Conservation (phyloP, 495 filamentous ascomycete genomes). For the Neurospora sp. region DNA sequence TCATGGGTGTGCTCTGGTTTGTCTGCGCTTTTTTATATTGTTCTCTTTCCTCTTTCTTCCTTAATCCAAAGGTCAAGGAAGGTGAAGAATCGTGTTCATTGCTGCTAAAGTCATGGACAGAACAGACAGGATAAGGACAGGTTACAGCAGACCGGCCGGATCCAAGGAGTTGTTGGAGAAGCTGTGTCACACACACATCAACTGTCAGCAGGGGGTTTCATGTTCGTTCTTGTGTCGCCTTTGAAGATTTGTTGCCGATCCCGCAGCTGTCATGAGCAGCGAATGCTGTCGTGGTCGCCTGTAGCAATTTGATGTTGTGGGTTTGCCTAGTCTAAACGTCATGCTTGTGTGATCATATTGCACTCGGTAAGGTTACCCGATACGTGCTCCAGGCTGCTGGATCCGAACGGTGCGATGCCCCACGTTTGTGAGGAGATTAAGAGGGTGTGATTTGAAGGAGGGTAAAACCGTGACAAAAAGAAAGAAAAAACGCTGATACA, state of each 20-base stretch:
- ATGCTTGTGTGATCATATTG: background rate
- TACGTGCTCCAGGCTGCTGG: background rate
- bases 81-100: background rate
- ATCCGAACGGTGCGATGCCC: background rate
- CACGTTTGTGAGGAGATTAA: background rate
- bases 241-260: background rate
- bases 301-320: background rate
- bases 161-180: background rate
- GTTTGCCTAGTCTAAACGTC: background rate
- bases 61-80: background rate
- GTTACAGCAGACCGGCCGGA: background rate
- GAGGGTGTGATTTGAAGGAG: background rate
- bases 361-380: background rate
- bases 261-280: background rate
- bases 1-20: background rate
- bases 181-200: background rate
- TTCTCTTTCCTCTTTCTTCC: background rate
- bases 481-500: background rate
- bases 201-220: background rate
- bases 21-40: background rate
- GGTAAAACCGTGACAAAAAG: background rate
- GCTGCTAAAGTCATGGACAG: background rate
- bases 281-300: background rate
- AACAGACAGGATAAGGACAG: background rate
- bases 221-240: background rate